These are phyloP conservation scores for Cutaneotrichosporon mucoides DNA, from an alignment of 1,284 basidiomycete genomes.

Conservation along the genomic window DNA sequence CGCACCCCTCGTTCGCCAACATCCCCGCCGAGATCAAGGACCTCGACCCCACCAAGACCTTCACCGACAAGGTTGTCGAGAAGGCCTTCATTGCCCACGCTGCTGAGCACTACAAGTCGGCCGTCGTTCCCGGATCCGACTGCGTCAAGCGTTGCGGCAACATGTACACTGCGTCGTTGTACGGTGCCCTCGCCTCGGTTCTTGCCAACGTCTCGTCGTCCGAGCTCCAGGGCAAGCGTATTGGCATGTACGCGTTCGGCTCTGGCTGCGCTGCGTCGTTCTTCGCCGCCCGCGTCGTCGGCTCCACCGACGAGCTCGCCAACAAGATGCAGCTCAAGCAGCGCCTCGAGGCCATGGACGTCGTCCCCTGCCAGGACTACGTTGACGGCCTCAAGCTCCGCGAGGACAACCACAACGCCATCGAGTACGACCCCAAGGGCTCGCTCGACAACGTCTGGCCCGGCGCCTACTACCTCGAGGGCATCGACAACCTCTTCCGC, in stretches of 20 bases:
- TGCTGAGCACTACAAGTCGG: slow-evolving; percentile 65
- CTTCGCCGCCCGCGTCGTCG: slow-evolving; percentile 80
- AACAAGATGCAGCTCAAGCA: slow-evolving; percentile 73
- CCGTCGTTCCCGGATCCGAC: slow-evolving; percentile 71
- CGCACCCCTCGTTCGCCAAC: slow-evolving; percentile 67
- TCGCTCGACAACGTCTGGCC: slow-evolving; percentile 90
- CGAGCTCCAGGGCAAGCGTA: slow-evolving; percentile 63
- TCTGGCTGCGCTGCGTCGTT: slow-evolving; percentile 87
- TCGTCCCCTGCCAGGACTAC: slow-evolving; percentile 84
- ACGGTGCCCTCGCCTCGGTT: slow-evolving; percentile 84
- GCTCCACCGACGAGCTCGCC: slow-evolving; percentile 74
- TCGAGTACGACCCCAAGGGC: slow-evolving; percentile 78
- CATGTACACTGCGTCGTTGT: slow-evolving; percentile 98
- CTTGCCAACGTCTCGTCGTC: slow-evolving; percentile 64
- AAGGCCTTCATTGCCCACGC: slow-evolving; percentile 80
- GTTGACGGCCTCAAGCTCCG: slow-evolving; percentile 74
- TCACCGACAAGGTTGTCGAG: slow-evolving; percentile 91
- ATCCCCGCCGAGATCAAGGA: slow-evolving; percentile 67
- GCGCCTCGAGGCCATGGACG: slow-evolving; percentile 78
- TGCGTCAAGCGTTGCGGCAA: slow-evolving; percentile 87
- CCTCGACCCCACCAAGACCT: slow-evolving; percentile 65
- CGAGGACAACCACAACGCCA: slow-evolving; percentile 94
- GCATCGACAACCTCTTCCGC: slow-evolving; percentile 87
- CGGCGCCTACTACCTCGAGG: slow-evolving; percentile 88
- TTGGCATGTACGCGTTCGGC: slow-evolving; percentile 92